Conservation (phyloP, 176 grass and related monocot genomes). For the Triticum dicoccoides region DNA sequence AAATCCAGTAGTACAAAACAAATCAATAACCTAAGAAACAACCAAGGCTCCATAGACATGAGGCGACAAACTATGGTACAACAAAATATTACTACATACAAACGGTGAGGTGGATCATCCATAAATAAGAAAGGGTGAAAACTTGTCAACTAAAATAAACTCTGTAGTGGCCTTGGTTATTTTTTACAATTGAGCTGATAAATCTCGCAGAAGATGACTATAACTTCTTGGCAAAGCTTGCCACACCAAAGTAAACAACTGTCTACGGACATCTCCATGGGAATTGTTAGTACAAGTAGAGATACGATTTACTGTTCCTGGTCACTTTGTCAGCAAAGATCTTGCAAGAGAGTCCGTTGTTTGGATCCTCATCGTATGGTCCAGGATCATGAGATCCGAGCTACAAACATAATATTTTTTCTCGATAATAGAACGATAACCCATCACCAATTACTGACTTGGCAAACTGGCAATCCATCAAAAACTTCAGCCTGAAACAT, state of each 20-base stretch:
- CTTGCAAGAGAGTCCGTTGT: neutral
- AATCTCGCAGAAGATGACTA: neutral
- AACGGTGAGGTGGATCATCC: no score
- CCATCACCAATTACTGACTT: neutral
- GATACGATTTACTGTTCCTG: neutral
- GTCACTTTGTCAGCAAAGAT: neutral
- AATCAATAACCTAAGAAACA: no score
- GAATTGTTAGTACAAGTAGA: neutral
- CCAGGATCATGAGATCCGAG: neutral
- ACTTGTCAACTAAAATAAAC: no score
- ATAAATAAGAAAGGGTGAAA: no score
- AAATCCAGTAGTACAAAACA: no score
- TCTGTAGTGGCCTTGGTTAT: neutral
- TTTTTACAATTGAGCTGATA: neutral
- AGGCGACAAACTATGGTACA: no score
- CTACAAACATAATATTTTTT: neutral
- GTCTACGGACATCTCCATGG: neutral
- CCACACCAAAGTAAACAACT: neutral
- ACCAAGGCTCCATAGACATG: no score
- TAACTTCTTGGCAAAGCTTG: neutral
- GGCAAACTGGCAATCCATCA: neutral
- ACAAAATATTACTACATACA: no score
- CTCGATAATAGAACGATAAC: neutral
- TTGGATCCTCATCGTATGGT: slow-evolving; percentile 4
- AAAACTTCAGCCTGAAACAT: slow-evolving; percentile 9